Evolutionary conservation across 106 monocot species (phyloP).

Genomic region (Cymbidium sinense): DNA sequence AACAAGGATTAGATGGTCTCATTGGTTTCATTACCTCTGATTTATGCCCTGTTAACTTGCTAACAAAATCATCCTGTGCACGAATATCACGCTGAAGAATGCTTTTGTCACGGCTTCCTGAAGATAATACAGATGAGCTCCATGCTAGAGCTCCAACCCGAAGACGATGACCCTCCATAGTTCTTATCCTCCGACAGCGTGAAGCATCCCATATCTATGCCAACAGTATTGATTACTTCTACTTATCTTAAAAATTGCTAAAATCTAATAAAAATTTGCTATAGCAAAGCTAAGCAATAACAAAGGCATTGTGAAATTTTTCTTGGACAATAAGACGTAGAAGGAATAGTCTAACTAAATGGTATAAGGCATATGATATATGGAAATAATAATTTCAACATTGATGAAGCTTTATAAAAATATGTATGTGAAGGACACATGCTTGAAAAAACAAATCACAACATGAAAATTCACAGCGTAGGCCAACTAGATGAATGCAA

Average conservation of each 20-base stretch:
- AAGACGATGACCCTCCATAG: constrained; percentile 82
- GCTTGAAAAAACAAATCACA: not conserved
- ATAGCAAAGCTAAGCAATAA: not conserved
- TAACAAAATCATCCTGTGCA: constrained; percentile 79
- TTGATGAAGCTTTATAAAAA: not conserved
- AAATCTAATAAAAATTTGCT: not conserved
- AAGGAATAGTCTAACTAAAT: not conserved
- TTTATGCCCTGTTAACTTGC: constrained; percentile 85
- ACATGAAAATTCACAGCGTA: not conserved
- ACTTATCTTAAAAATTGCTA: not conserved
- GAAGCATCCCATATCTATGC: constrained; percentile 97
- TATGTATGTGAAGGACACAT: not conserved
- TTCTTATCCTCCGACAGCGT: constrained; percentile 71
- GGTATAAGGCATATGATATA: not conserved
- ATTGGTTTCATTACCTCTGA: constrained; percentile 80
- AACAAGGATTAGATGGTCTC: not conserved
- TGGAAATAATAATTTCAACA: not conserved
- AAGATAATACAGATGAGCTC: constrained; percentile 89
- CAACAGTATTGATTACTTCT: constrained; percentile 2
- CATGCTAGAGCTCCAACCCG: constrained; percentile 91
- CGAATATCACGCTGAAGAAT: constrained; percentile 96
- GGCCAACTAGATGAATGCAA: not conserved
- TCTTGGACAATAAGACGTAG: not conserved
- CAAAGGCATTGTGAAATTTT: not conserved
- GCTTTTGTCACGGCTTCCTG: constrained; percentile 86